A percentile compares a stretch with the other conserved stretches of the same genome.
Conservation (phyloP, 441 rosid species). For the Adansonia grandidieri region DNA sequence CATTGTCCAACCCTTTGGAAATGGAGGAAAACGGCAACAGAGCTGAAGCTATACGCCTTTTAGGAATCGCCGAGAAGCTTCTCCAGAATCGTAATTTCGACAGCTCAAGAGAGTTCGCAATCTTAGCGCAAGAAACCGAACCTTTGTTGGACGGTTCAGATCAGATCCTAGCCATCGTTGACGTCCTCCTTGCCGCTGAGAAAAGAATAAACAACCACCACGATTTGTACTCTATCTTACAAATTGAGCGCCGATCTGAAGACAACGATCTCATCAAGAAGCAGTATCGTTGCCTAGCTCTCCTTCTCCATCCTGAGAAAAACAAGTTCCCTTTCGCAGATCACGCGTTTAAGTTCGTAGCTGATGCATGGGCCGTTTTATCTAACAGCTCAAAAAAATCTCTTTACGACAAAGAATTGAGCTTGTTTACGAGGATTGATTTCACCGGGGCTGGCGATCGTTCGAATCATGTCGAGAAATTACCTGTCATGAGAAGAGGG, state of each 20-base stretch:
- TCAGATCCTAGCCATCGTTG: slow-evolving; percentile 25
- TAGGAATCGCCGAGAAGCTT: slow-evolving; percentile 84
- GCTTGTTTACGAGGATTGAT: slow-evolving; percentile 61
- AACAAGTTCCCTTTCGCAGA: slow-evolving; percentile 76
- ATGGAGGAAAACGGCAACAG: slow-evolving; percentile 56
- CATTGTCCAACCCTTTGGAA: slow-evolving; percentile 6
- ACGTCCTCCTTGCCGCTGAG: slow-evolving; percentile 66
- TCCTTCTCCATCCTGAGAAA: slow-evolving; percentile 90
- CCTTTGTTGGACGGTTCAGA: slow-evolving; percentile 87
- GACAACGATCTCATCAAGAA: slow-evolving; percentile 70
- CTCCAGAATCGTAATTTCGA: slow-evolving; percentile 62
- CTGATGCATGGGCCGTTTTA: slow-evolving; percentile 84
- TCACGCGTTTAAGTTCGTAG: slow-evolving; percentile 81
- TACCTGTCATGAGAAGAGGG: slow-evolving; percentile 51
- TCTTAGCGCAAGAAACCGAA: slow-evolving; percentile 77
- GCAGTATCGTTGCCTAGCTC: slow-evolving; percentile 78
- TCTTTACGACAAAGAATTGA: slow-evolving; percentile 61
- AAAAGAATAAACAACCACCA: slow-evolving; percentile 62
- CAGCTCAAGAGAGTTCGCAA: slow-evolving; percentile 79
- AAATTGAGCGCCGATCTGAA: slow-evolving; percentile 55
- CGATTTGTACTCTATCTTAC: slow-evolving; percentile 88
- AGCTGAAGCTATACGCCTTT: slow-evolving; percentile 77
- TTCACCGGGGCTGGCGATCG: slow-evolving; percentile 31
- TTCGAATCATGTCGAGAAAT: slow-evolving; percentile 32
- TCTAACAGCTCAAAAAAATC: slow-evolving; percentile 60